These are phyloP conservation scores for Lipomyces starkeyi DNA, from an alignment of 805 yeast species.

Conservation along the genomic window DNA sequence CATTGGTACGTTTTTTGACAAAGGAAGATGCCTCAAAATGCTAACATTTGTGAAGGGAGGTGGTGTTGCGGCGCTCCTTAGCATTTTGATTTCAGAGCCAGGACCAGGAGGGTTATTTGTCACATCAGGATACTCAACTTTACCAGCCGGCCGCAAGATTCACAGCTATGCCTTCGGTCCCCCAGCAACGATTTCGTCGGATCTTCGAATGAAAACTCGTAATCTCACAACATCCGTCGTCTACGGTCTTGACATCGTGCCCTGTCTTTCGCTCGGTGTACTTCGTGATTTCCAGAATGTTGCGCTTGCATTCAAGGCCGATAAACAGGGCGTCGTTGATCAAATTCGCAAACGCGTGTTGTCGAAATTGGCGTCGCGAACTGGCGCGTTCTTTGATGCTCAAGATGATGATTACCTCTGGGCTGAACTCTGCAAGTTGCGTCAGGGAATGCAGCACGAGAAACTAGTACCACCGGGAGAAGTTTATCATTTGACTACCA, in stretches of 20 bases:
- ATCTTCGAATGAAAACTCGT: constrained; percentile 40
- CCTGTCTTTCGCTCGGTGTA: constrained; percentile 46
- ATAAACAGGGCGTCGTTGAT: constrained; percentile 41
- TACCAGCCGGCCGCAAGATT: constrained; percentile 44
- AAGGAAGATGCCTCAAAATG: background rate
- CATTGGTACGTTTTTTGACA: constrained; percentile 34
- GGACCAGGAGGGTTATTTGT: constrained; percentile 35
- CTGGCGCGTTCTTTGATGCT: constrained; percentile 37
- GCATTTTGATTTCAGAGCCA: constrained; percentile 41
- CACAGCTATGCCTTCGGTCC: constrained; percentile 47
- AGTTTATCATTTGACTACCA: constrained; percentile 45
- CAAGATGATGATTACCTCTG: constrained; percentile 42
- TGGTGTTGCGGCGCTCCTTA: constrained; percentile 46
- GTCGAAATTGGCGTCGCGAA: constrained; percentile 40
- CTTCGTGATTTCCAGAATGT: constrained; percentile 44
- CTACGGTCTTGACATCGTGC: constrained; percentile 46
- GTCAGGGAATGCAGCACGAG: constrained; percentile 44
- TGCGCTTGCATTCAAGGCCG: constrained; percentile 41
- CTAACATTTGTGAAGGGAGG: constrained; percentile 40
- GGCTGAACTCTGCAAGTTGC: constrained; percentile 42
- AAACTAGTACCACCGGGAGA: constrained; percentile 48
- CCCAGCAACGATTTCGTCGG: constrained; percentile 44
- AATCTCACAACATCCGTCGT: constrained; percentile 44
- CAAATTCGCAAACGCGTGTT: constrained; percentile 41
- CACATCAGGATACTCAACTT: constrained; percentile 36